Conservation (phyloP, 306 rosid species). For the Quillaja saponaria region DNA sequence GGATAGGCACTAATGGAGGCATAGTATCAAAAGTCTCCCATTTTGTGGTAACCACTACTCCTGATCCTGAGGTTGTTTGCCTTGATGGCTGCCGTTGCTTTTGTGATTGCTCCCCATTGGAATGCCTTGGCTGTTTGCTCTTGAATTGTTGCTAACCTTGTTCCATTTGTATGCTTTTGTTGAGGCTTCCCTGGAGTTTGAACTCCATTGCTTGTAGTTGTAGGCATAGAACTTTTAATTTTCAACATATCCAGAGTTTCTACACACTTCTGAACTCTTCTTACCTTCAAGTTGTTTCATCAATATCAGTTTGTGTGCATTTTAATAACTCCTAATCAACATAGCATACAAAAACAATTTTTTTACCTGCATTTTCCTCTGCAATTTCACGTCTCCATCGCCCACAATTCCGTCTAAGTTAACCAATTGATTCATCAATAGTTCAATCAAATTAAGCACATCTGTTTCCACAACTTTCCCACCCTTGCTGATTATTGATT, state of each 20-base stretch:
- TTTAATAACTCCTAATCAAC: neutral
- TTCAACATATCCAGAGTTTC: slow-evolving; percentile 88
- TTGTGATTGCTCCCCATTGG: slow-evolving; percentile 29
- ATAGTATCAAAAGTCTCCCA: slow-evolving; percentile 88
- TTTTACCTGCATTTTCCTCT: slow-evolving; percentile 94
- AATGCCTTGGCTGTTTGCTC: slow-evolving; percentile 42
- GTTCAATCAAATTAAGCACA: slow-evolving; percentile 70
- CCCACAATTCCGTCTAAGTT: slow-evolving; percentile 76
- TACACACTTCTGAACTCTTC: slow-evolving; percentile 87
- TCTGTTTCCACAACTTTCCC: slow-evolving; percentile 77
- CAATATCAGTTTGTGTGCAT: neutral
- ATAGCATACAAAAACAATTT: neutral
- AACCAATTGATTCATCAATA: slow-evolving; percentile 85
- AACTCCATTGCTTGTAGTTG: slow-evolving; percentile 41
- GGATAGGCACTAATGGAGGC: slow-evolving; percentile 46
- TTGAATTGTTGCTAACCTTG: slow-evolving; percentile 46
- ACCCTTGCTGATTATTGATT: slow-evolving; percentile 71
- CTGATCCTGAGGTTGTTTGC: slow-evolving; percentile 56
- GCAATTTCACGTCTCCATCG: slow-evolving; percentile 93
- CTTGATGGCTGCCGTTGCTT: slow-evolving; percentile 33
- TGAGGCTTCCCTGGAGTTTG: slow-evolving; percentile 33
- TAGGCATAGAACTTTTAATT: slow-evolving; percentile 58
- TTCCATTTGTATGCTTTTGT: slow-evolving; percentile 49
- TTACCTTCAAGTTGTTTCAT: slow-evolving; percentile 57
- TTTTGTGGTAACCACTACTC: slow-evolving; percentile 77